These are phyloP conservation scores for Alternaria arborescens DNA, from an alignment of 2,329 filamentous ascomycete genomes.

Conservation along the genomic window DNA sequence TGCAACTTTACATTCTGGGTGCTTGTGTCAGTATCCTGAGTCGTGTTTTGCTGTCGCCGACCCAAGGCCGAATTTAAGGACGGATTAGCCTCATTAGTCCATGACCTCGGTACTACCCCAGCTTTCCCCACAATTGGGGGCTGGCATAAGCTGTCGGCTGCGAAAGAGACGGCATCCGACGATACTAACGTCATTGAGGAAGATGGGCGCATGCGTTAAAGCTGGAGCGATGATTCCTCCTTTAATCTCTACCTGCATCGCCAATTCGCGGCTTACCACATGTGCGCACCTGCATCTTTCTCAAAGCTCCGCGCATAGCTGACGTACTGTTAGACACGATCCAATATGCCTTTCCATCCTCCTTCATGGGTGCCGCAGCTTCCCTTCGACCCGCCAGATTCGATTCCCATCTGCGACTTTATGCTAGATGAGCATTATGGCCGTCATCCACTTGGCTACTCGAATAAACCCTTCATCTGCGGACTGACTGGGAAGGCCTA, in stretches of 20 bases:
- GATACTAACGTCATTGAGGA: conserved; percentile 9
- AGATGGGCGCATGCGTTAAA: conserved; percentile 8
- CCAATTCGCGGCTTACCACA: conserved; percentile 6
- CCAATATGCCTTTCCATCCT: conserved; percentile 63
- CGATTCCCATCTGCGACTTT: conserved; percentile 78
- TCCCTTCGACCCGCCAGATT: conserved; percentile 74
- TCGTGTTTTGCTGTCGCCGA: conserved; percentile 1
- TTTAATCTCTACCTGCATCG: neutral
- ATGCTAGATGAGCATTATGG: conserved; percentile 77
- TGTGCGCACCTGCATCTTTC: conserved; percentile 1
- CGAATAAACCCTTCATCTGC: conserved; percentile 77
- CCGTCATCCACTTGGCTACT: conserved; percentile 68
- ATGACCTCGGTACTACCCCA: conserved; percentile 26
- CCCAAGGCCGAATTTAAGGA: neutral
- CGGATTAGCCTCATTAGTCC: conserved; percentile 10
- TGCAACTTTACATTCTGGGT: neutral
- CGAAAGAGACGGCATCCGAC: conserved; percentile 9
- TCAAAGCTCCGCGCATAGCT: neutral
- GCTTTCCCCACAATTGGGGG: conserved; percentile 22
- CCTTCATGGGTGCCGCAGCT: conserved; percentile 69
- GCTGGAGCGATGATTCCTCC: neutral
- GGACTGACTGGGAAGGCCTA: conserved; percentile 75
- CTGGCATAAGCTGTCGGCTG: conserved; percentile 6
- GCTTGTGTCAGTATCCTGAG: neutral
- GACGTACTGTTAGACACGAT: neutral